Percentiles rank a stretch among this genome's conserved stretches.
Conservation (phyloP, 331 rosid species). For the Acacia concinna region DNA sequence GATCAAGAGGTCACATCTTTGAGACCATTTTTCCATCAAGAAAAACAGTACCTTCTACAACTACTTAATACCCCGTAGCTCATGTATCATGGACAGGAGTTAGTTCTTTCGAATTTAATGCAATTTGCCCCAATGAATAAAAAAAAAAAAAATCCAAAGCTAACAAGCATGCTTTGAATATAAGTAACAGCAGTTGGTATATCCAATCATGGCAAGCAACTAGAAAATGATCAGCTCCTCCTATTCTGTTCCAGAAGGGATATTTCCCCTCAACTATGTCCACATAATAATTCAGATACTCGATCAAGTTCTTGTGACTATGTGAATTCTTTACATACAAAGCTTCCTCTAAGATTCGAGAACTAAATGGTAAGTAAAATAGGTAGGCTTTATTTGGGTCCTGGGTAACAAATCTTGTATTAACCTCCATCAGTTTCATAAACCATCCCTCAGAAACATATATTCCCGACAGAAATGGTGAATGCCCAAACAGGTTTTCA, state of each 20-base stretch:
- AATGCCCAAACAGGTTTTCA: too few species aligned
- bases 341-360: too few species aligned
- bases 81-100: background rate
- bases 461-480: too few species aligned
- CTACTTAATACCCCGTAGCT: background rate
- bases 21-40: background rate
- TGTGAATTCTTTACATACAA: too few species aligned
- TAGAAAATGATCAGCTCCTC: slow-evolving; percentile 95
- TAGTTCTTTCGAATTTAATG: background rate
- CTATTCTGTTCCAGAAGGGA: slow-evolving; percentile 73
- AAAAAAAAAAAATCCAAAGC: too few species aligned
- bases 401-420: slow-evolving; percentile 51
- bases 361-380: slow-evolving; percentile 80
- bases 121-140: too few species aligned
- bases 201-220: slow-evolving; percentile 99
- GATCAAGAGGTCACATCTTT: background rate
- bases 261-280: too few species aligned
- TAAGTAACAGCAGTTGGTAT: too few species aligned
- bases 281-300: too few species aligned
- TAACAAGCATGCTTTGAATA: too few species aligned
- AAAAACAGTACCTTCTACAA: background rate
- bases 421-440: slow-evolving; percentile 73
- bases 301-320: too few species aligned
- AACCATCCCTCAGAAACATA: slow-evolving; percentile 97
- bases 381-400: slow-evolving; percentile 75